These are phyloP conservation scores for Oryza longistaminata DNA, from an alignment of 176 grass and related monocot genomes.

Conservation along the genomic window DNA sequence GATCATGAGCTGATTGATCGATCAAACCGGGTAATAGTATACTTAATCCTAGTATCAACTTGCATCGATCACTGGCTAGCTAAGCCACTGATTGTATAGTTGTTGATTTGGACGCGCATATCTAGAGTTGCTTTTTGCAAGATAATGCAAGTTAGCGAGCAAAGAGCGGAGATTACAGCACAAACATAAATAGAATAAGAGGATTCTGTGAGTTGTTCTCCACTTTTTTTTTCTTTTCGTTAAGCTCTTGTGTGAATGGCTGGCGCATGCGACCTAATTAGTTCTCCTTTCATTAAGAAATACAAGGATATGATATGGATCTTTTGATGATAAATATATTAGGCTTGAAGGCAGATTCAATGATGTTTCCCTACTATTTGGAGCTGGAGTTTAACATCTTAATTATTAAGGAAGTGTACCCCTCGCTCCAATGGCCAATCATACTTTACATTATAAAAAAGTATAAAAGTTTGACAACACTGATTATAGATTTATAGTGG, in stretches of 20 bases:
- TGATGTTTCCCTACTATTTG: background rate
- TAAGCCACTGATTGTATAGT: background rate
- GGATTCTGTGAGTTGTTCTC: background rate
- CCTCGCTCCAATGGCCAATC: background rate
- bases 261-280: background rate
- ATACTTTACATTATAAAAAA: background rate
- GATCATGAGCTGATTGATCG: background rate
- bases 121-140: background rate
- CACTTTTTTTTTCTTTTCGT: background rate
- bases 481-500: background rate
- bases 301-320: background rate
- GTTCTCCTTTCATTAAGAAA: background rate
- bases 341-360: background rate
- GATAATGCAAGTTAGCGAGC: slow-evolving; percentile 1
- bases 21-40: slow-evolving; percentile 1
- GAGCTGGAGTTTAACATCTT: background rate
- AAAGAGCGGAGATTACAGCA: background rate
- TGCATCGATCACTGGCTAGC: background rate
- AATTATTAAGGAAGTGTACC: background rate
- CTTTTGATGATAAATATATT: background rate
- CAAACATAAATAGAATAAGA: background rate
- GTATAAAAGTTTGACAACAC: background rate
- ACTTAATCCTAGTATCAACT: slow-evolving; percentile 37
- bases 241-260: background rate
- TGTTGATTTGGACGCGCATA: slow-evolving; percentile 22